These are phyloP conservation scores for Polytolypa hystricis DNA, from an alignment of 2,329 filamentous ascomycete species.

Conservation along the genomic window DNA sequence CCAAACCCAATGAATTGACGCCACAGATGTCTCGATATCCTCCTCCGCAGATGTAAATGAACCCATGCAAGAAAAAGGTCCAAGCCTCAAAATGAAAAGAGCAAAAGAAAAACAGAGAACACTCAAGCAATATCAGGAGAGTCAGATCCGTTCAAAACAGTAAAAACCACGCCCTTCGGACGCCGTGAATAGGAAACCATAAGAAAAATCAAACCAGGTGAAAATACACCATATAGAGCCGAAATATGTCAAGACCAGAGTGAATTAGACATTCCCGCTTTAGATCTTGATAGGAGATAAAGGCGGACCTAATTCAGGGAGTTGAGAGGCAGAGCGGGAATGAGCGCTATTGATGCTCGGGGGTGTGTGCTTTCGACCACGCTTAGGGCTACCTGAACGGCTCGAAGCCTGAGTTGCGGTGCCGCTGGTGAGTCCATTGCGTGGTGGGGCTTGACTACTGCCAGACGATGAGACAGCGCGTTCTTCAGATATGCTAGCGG, in stretches of 20 bases:
- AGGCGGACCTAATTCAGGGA: constrained; percentile 38
- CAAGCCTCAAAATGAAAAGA: too few relatives aligned
- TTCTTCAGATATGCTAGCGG: constrained; percentile 35
- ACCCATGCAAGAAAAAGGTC: too few relatives aligned
- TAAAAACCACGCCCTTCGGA: too few relatives aligned
- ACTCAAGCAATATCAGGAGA: too few relatives aligned
- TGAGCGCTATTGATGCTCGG: constrained; percentile 20
- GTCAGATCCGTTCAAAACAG: too few relatives aligned
- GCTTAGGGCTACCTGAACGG: constrained; percentile 22
- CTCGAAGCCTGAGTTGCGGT: constrained; percentile 10
- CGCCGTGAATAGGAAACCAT: too few relatives aligned
- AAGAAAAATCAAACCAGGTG: too few relatives aligned
- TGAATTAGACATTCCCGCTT: constrained; percentile 1
- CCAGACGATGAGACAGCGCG: constrained; percentile 54
- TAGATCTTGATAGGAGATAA: constrained; percentile 39
- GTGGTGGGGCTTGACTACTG: constrained; percentile 42
- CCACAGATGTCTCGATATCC: too few relatives aligned
- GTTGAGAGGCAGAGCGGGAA: constrained; percentile 29
- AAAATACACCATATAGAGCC: too few relatives aligned
- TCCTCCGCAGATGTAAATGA: too few relatives aligned
- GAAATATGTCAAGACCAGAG: neutral
- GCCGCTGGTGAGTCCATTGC: constrained; percentile 16
- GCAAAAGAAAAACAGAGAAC: too few relatives aligned
- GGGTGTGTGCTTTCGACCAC: constrained; percentile 17
- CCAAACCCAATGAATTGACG: too few relatives aligned